Conservation (phyloP, 768 basidiomycete species). For the Cytidiella melzeri region DNA sequence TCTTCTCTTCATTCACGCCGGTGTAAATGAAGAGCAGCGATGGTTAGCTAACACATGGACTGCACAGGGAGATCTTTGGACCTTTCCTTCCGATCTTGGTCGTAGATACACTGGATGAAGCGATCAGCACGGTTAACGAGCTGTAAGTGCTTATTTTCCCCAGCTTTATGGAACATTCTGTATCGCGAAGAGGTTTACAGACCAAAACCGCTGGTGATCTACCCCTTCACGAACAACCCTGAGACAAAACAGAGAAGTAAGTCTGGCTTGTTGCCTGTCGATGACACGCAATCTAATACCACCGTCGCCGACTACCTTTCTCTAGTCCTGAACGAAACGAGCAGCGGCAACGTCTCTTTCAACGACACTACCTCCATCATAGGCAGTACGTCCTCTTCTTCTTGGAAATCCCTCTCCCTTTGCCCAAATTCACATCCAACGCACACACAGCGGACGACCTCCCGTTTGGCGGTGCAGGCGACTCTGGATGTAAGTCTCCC, state of each 20-base stretch:
- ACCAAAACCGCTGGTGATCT: conserved; percentile 54
- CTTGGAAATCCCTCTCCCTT: background rate
- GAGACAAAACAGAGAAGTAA: conserved; percentile 22
- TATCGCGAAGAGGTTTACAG: conserved; percentile 24
- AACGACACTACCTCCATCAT: conserved; percentile 58
- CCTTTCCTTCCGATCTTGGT: conserved; percentile 60
- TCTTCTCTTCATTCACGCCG: too few species aligned
- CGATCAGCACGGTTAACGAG: conserved; percentile 39
- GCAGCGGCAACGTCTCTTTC: conserved; percentile 48
- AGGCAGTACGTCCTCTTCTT: conserved; percentile 27
- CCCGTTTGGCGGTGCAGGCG: conserved; percentile 52
- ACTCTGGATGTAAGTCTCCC: conserved; percentile 53
- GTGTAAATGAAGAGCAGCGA: too few species aligned
- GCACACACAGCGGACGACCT: conserved; percentile 28
- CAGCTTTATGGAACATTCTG: too few species aligned
- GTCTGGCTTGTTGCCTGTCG: conserved; percentile 1
- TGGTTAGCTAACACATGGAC: too few species aligned
- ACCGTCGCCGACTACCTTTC: background rate
- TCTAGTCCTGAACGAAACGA: conserved; percentile 50
- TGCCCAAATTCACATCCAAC: conserved; percentile 7
- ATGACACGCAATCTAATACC: background rate
- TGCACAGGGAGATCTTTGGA: conserved; percentile 63
- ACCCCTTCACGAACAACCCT: conserved; percentile 51
- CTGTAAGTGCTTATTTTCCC: background rate
- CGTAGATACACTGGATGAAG: conserved; percentile 48